Conservation (phyloP, 208 protist species). For the Crithidia expoeki region DNA sequence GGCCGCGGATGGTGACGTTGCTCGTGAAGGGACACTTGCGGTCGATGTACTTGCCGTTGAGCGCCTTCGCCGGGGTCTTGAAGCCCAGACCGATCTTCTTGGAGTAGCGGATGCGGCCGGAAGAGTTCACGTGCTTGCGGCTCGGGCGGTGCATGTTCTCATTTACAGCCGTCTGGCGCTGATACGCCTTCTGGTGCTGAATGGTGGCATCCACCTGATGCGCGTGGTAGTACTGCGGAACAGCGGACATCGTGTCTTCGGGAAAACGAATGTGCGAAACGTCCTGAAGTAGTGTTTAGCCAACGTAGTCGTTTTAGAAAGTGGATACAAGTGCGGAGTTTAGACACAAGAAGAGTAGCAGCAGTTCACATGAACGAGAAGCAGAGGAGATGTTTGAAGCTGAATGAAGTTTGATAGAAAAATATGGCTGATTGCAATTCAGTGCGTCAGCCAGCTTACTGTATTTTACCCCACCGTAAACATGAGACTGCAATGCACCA, state of each 20-base stretch:
- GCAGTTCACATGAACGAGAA: too few species aligned
- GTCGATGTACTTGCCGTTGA: slow-evolving; percentile 99
- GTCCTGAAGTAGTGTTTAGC: too few species aligned
- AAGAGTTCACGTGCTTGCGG: slow-evolving; percentile 61
- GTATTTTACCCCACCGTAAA: too few species aligned
- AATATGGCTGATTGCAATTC: too few species aligned
- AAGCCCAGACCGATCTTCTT: slow-evolving; percentile 97
- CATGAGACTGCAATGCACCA: too few species aligned
- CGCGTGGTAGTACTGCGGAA: slow-evolving; percentile 49
- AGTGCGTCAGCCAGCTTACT: too few species aligned
- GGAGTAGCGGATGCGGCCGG: slow-evolving; percentile 93
- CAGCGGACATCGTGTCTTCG: slow-evolving; percentile 40
- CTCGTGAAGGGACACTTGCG: slow-evolving; percentile 99
- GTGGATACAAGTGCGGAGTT: background rate
- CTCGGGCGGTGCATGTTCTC: slow-evolving; percentile 85
- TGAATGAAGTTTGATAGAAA: too few species aligned
- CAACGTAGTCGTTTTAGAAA: too few species aligned
- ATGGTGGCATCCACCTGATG: slow-evolving; percentile 55
- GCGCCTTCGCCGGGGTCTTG: slow-evolving; percentile 98
- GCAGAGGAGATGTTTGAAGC: too few species aligned
- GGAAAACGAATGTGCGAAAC: slow-evolving; percentile 22
- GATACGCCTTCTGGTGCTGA: slow-evolving; percentile 91
- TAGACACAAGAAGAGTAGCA: too few species aligned
- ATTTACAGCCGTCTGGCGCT: slow-evolving; percentile 92
- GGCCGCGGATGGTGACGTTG: slow-evolving; percentile 99